Evolutionary conservation across 2,329 filamentous ascomycete species (phyloP).

Genomic region (Plenodomus tracheiphilus): DNA sequence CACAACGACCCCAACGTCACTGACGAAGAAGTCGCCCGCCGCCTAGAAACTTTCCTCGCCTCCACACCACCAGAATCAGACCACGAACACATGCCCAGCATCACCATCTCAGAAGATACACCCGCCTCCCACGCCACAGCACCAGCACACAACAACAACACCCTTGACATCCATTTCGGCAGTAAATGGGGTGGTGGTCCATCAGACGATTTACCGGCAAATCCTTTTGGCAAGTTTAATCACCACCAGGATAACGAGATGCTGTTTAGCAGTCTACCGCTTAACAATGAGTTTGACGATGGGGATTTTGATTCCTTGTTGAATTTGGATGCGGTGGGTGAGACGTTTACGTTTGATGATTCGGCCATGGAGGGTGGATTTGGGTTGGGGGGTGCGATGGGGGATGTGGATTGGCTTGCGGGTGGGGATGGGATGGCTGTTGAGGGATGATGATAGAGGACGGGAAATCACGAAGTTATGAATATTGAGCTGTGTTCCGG

Average conservation of each 20-base stretch:
- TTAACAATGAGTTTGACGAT: constrained; percentile 45
- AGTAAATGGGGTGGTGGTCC: constrained; percentile 27
- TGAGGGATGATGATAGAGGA: constrained; percentile 18
- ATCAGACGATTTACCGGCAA: constrained; percentile 15
- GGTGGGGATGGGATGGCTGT: constrained; percentile 11
- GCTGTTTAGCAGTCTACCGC: constrained; percentile 39
- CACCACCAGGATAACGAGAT: constrained; percentile 41
- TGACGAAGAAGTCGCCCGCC: constrained; percentile 53
- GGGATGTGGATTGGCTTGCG: constrained; percentile 23
- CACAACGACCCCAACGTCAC: constrained; percentile 37
- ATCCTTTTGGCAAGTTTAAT: constrained; percentile 30
- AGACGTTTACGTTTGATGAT: constrained; percentile 42
- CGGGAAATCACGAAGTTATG: too few relatives aligned
- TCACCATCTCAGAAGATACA: constrained; percentile 33
- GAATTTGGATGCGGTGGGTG: constrained; percentile 47
- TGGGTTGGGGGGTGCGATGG: constrained; percentile 3
- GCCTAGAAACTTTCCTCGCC: constrained; percentile 55
- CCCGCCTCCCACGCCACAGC: constrained; percentile 12
- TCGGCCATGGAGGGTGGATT: constrained; percentile 19
- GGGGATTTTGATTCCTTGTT: constrained; percentile 46
- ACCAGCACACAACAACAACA: constrained; percentile 1
- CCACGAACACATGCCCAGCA: constrained; percentile 37
- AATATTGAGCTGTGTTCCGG: too few relatives aligned
- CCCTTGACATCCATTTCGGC: constrained; percentile 9
- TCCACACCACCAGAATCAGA: constrained; percentile 53